Percentiles rank a stretch among this genome's conserved stretches.
Conservation (phyloP, 345 rosid species). For the Erucastrum elatum region DNA sequence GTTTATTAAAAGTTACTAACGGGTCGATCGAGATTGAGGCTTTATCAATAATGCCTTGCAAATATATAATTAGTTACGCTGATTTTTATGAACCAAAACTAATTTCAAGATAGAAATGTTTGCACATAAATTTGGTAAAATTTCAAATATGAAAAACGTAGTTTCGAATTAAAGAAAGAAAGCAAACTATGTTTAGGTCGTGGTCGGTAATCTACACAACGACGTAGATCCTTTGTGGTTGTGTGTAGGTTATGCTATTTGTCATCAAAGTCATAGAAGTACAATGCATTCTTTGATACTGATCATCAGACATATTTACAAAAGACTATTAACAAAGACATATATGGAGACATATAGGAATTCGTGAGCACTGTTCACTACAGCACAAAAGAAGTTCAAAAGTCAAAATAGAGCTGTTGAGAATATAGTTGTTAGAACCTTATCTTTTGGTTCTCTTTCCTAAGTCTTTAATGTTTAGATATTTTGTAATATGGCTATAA, state of each 20-base stretch:
- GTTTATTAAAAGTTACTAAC: background rate
- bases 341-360: too few relatives aligned
- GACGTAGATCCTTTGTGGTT: constrained; percentile 11
- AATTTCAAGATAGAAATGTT: background rate
- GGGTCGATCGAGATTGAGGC: background rate
- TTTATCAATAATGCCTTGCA: background rate
- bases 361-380: too few relatives aligned
- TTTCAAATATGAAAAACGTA: background rate
- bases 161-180: background rate
- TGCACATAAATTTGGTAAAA: background rate
- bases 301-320: background rate
- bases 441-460: too few relatives aligned
- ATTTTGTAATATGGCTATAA: too few relatives aligned
- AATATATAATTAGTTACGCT: background rate
- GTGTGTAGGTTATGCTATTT: constrained; percentile 6
- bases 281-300: background rate
- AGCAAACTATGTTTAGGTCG: constrained; percentile 18
- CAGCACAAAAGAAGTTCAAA: too few relatives aligned
- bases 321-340: too few relatives aligned
- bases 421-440: too few relatives aligned
- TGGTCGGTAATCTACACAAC: constrained; percentile 39
- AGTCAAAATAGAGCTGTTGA: too few relatives aligned
- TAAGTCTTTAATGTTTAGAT: too few relatives aligned
- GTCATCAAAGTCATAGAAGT: constrained; percentile 17
- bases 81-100: background rate